Base-by-base conservation (phyloP, 2,329 filamentous ascomycete species). In the Plenodomus lindquistii region DNA sequence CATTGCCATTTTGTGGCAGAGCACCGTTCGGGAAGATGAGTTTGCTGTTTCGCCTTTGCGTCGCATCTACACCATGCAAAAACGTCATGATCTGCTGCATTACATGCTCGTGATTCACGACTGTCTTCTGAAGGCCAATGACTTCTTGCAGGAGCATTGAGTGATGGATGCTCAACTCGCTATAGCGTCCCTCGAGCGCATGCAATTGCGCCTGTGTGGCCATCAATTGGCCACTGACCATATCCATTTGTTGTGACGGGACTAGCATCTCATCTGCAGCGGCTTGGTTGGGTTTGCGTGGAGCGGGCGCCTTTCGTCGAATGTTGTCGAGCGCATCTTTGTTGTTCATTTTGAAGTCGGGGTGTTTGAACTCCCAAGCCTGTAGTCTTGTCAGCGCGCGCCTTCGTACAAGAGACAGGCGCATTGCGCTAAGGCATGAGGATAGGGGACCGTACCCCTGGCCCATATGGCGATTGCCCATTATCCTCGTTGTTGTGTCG, bases 251-350 rank as follows among this genome's bases (percentile, higher is more conserved):
- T 69, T 96, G 91, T 19, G 86, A 87, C 1, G 91, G 88, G 19
- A 89, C 84, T 47, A 89, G 86, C 38, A 88, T 81, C 43, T 96
- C 91, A 47, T 86, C 87, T 3, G 54, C 42, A 16, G 77, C 74
- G 13, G 65, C 50, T 42, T 66, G 57, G 47, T 77, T 77, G 24
- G 81, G 74, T 70, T 97, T 97, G 57, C 93, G 81, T 2, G 93
- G 89, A 1, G 93, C 91, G 0, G 94, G 94, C 2, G 94, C 93
- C 76, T 99, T 99, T 61, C 94, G 83, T 64, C 91, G 85, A 66
- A 99, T 99, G 61, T 97, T 97, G 67, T 99, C 94, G 40, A 99
- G 80, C 38, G 91, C 94, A 69, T 97, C 91, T 73, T 97, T 97
- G 75, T 93, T 95, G 74, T 97, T 93, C 57, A 89, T 87, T 63